Base-by-base conservation (phyloP, 768 basidiomycete species). In the Dendrothele bispora region DNA sequence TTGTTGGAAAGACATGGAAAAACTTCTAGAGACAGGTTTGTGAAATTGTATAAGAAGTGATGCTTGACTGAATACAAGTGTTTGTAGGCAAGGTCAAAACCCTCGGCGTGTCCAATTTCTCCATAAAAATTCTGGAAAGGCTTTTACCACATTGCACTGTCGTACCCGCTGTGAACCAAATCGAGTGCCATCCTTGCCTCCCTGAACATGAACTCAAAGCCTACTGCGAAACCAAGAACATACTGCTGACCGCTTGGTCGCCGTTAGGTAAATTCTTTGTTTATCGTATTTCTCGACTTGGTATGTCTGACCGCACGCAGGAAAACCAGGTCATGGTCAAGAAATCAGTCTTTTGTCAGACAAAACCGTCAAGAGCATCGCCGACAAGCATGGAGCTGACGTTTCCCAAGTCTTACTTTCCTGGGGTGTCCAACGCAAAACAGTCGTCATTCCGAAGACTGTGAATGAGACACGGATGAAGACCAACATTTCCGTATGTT, bases 351-450 rank as follows among this genome's bases (percentile, higher is more conserved):
- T 60, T 52, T 64, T 73, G 39, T 60, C 63, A 15, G 64, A 77
- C 48, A 47, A 62, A 2, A 60, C 54, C 11, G 48, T 76, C 39
- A 42, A 51, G 11, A 44, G 35, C 1, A 55, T 78, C 7, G 73
- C 74, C 1, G 51, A 62, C 17, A 68, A 68, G 42, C 53, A 68
- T 39, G 50, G 55, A 26, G 58, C 56, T 14, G 66, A 71, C 1
- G 55, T 68, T 2, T 78, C 82, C 3, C 81, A 84, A 59, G 73
- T 85, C 17, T 59, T 84, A 24, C 65, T 87, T 15, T 71, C 79
- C 52, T 87, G 86, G 86, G 79, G 76, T 5, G 78, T 79, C 14
- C 80, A 84, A 57, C 75, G 80, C 18, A 78, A 78, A 5, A 75
- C 83, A 28, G 70, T 76, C 18, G 75, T 83, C 44, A 73, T 86